Conservation (phyloP, 2,329 filamentous ascomycete species). For the Sporothrix protearum region DNA sequence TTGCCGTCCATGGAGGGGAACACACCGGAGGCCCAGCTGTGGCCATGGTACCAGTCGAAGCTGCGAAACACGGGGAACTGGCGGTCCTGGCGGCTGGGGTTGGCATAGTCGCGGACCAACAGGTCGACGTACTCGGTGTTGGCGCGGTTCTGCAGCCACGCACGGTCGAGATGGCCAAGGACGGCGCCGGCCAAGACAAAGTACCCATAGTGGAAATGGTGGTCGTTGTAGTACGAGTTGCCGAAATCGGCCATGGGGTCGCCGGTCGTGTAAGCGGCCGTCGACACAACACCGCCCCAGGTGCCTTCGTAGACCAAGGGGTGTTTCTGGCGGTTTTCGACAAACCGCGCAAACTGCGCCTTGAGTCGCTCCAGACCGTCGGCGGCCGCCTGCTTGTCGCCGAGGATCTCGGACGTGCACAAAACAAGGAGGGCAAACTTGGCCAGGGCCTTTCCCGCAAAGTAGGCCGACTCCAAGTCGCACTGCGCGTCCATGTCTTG, state of each 20-base stretch:
- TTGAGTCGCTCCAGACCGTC: slow-evolving; percentile 61
- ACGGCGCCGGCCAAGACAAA: slow-evolving; percentile 83
- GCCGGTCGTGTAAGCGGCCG: slow-evolving; percentile 65
- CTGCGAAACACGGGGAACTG: slow-evolving; percentile 77
- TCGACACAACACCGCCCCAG: slow-evolving; percentile 80
- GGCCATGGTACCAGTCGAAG: slow-evolving; percentile 94
- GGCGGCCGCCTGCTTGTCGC: slow-evolving; percentile 54
- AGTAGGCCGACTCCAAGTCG: slow-evolving; percentile 86
- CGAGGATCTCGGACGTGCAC: slow-evolving; percentile 60
- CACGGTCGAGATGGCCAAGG: slow-evolving; percentile 72
- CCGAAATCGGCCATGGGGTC: slow-evolving; percentile 78
- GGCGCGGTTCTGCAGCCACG: slow-evolving; percentile 58
- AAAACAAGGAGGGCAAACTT: slow-evolving; percentile 72
- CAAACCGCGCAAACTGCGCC: slow-evolving; percentile 62
- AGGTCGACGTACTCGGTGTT: slow-evolving; percentile 80
- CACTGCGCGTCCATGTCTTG: slow-evolving; percentile 72
- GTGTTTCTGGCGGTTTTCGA: slow-evolving; percentile 63
- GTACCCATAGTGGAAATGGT: slow-evolving; percentile 79
- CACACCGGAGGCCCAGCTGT: slow-evolving; percentile 85
- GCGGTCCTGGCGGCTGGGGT: slow-evolving; percentile 65
- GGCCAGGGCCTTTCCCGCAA: slow-evolving; percentile 73
- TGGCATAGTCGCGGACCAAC: slow-evolving; percentile 78
- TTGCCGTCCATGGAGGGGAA: slow-evolving; percentile 70
- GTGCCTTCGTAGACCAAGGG: slow-evolving; percentile 63
- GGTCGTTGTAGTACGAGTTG: slow-evolving; percentile 79